phyloP scores from a whole-genome alignment of 1,284 basidiomycete species.

The Xerocomus nothofagi region DNA sequence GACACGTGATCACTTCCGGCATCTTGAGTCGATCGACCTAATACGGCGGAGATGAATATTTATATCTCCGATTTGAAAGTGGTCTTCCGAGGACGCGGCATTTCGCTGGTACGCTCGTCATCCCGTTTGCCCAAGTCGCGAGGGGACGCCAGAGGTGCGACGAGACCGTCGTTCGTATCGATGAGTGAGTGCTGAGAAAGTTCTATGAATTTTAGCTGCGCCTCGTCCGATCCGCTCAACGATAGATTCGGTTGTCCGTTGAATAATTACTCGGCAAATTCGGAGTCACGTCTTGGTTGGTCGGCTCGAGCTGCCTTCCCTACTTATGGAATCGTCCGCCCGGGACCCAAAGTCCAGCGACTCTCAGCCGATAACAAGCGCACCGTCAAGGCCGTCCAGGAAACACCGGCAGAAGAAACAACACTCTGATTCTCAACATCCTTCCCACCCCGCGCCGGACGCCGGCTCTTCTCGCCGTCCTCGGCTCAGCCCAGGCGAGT shows the following conservation, averaged over 20 bases:
- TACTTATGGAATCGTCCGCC: constrained; percentile 36
- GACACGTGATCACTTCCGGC: not conserved
- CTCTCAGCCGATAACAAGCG: constrained; percentile 43
- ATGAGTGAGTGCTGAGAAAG: constrained; percentile 15
- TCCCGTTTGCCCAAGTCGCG: constrained; percentile 11
- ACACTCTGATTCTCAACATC: constrained; percentile 33
- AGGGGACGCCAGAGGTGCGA: constrained; percentile 23
- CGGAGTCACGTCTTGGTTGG: constrained; percentile 29
- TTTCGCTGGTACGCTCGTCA: constrained; percentile 23
- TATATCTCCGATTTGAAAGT: constrained; percentile 29
- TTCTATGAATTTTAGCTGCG: constrained; percentile 7
- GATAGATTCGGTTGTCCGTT: constrained; percentile 15
- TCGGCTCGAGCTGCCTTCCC: constrained; percentile 28
- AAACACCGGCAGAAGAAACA: constrained; percentile 52
- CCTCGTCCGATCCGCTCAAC: constrained; percentile 8
- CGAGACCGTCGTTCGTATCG: constrained; percentile 13
- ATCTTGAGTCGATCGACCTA: constrained; percentile 2
- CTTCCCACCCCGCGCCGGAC: constrained; percentile 20
- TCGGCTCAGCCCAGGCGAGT: constrained; percentile 30
- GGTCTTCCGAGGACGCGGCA: constrained; percentile 29
- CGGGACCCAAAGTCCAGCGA: constrained; percentile 39
- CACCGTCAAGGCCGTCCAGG: constrained; percentile 37
- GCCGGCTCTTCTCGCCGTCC: constrained; percentile 24
- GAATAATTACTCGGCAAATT: constrained; percentile 37
- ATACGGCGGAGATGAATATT: constrained; percentile 26